Evolutionary conservation across 2,329 filamentous ascomycete species (phyloP).

Genomic region (Pestalotiopsis sp.): DNA sequence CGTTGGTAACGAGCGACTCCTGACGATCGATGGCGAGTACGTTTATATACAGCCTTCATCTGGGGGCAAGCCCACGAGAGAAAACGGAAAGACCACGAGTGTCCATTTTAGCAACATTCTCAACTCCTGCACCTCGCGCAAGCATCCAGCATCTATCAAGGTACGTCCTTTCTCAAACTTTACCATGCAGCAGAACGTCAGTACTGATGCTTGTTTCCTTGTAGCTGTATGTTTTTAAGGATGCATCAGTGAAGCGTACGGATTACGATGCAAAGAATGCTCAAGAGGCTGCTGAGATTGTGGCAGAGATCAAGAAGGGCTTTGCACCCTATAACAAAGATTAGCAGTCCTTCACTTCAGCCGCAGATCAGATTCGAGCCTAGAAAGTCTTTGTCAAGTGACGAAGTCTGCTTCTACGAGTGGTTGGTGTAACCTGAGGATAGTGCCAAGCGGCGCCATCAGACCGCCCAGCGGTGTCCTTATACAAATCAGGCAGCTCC

Average conservation of each 20-base stretch:
- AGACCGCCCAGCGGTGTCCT: background rate
- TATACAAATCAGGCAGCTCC: background rate
- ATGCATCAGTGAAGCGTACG: slow-evolving; percentile 78
- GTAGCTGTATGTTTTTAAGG: slow-evolving; percentile 72
- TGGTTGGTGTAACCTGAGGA: background rate
- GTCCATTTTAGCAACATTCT: slow-evolving; percentile 83
- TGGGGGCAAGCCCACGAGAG: slow-evolving; percentile 66
- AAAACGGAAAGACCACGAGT: slow-evolving; percentile 74
- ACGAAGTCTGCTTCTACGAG: background rate
- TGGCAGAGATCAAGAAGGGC: slow-evolving; percentile 76
- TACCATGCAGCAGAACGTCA: background rate
- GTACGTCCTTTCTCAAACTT: slow-evolving; percentile 43
- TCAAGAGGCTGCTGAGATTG: slow-evolving; percentile 78
- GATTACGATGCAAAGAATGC: slow-evolving; percentile 79
- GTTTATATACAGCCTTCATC: slow-evolving; percentile 80
- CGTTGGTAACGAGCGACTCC: slow-evolving; percentile 73
- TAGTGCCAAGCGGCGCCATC: background rate
- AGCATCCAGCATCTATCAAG: slow-evolving; percentile 81
- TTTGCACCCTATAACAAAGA: slow-evolving; percentile 62
- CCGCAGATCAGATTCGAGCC: slow-evolving; percentile 7
- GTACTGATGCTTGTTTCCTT: background rate
- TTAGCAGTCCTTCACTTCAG: background rate
- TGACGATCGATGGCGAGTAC: slow-evolving; percentile 84
- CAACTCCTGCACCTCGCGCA: slow-evolving; percentile 78
- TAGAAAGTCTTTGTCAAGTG: slow-evolving; percentile 12